Conservation (phyloP, 768 basidiomycete species). For the Crassisporium funariophilum region DNA sequence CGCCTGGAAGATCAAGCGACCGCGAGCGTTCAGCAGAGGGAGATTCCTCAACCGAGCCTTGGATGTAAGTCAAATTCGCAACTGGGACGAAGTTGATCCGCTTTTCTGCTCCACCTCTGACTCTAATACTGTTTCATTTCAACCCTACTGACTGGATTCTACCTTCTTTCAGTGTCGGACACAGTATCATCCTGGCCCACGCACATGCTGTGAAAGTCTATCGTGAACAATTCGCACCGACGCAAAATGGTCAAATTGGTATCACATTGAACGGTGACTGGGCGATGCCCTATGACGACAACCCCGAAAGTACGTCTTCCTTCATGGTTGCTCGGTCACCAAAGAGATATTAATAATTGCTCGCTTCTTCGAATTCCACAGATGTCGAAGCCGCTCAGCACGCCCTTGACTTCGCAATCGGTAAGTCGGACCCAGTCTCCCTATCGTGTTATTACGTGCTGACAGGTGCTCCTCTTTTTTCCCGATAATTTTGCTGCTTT, state of each 20-base stretch:
- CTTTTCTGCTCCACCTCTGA: slow-evolving; percentile 1
- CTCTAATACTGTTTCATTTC: slow-evolving; percentile 4
- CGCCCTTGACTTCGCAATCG: slow-evolving; percentile 72
- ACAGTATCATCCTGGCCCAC: slow-evolving; percentile 69
- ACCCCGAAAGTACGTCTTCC: slow-evolving; percentile 58
- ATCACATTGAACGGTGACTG: slow-evolving; percentile 81
- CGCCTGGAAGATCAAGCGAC: slow-evolving; percentile 70
- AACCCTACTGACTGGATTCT: slow-evolving; percentile 9
- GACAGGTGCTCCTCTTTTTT: slow-evolving; percentile 21
- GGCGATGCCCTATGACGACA: slow-evolving; percentile 72
- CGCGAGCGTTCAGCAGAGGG: slow-evolving; percentile 60
- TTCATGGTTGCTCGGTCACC: slow-evolving; percentile 1
- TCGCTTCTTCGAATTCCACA: slow-evolving; percentile 25
- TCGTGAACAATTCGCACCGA: slow-evolving; percentile 62
- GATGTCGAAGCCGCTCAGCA: slow-evolving; percentile 72
- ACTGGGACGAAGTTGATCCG: slow-evolving; percentile 17
- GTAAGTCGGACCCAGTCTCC: slow-evolving; percentile 36
- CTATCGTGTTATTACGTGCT: slow-evolving; percentile 16
- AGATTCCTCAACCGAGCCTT: slow-evolving; percentile 66
- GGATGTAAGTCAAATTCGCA: slow-evolving; percentile 60
- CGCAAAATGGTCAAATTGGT: slow-evolving; percentile 70
- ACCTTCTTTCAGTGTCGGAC: slow-evolving; percentile 55
- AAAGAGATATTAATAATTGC: not conserved
- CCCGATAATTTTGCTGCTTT: slow-evolving; percentile 17
- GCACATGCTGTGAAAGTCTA: slow-evolving; percentile 68